phyloP scores from a whole-genome alignment of 2,329 filamentous ascomycete genomes.

The Thyridium curvatum region DNA sequence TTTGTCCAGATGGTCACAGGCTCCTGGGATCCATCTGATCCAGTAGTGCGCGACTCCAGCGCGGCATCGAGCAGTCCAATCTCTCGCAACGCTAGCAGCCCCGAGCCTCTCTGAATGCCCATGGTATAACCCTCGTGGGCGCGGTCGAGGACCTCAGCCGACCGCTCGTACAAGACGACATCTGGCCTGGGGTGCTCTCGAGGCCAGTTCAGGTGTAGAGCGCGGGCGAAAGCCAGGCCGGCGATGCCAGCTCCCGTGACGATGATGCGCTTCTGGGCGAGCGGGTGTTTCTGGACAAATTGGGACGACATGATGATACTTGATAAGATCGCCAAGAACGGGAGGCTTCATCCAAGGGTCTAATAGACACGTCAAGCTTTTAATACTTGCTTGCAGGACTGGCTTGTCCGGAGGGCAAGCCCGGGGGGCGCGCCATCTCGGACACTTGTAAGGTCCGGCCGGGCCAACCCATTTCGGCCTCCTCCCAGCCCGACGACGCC shows the following conservation, averaged over 20 bases:
- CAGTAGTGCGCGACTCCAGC: conserved; percentile 18
- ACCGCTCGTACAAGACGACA: conserved; percentile 35
- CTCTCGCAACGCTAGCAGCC: conserved; percentile 28
- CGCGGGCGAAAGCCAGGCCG: conserved; percentile 33
- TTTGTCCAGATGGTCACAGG: conserved; percentile 33
- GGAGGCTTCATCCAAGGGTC: too few species aligned
- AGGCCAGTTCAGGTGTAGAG: conserved; percentile 31
- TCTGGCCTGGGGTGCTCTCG: conserved; percentile 18
- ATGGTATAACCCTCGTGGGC: conserved; percentile 30
- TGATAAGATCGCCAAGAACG: too few species aligned
- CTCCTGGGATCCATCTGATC: conserved; percentile 15
- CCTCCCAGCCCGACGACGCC: too few species aligned
- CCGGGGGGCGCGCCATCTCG: too few species aligned
- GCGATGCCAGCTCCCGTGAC: conserved; percentile 36
- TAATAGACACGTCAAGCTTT: too few species aligned
- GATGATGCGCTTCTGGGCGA: conserved; percentile 33
- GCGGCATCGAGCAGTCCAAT: conserved; percentile 28
- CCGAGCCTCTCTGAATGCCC: conserved; percentile 24
- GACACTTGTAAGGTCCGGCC: too few species aligned
- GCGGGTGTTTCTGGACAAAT: conserved; percentile 12
- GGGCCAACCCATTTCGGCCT: too few species aligned
- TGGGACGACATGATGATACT: too few species aligned
- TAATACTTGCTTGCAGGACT: too few species aligned
- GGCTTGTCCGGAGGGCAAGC: too few species aligned
- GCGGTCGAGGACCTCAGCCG: conserved; percentile 16